These are phyloP conservation scores for Calycina herbarum DNA, from an alignment of 2,329 filamentous ascomycete genomes.

Conservation along the genomic window DNA sequence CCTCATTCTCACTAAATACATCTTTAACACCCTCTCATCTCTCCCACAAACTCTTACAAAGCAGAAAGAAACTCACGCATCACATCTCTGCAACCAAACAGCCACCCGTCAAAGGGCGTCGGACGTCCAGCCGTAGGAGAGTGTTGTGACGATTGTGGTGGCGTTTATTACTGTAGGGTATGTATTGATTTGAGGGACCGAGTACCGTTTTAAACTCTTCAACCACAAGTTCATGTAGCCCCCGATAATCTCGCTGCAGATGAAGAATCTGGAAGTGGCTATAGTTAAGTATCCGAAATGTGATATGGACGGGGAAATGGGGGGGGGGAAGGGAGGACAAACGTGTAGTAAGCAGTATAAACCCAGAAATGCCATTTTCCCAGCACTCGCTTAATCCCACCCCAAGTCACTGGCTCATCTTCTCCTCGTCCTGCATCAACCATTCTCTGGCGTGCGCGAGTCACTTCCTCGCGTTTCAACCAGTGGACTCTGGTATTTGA, in stretches of 20 bases:
- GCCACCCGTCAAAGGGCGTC: constrained; percentile 30
- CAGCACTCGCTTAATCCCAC: constrained; percentile 33
- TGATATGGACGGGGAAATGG: no score
- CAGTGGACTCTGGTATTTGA: constrained; percentile 25
- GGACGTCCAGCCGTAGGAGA: constrained; percentile 35
- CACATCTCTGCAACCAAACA: constrained; percentile 25
- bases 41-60: no score
- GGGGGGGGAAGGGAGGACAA: no score
- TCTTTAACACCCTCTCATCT: no score
- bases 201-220: constrained; percentile 29
- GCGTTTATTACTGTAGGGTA: constrained; percentile 36
- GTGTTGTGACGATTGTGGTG: constrained; percentile 32
- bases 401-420: constrained; percentile 28
- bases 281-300: no score
- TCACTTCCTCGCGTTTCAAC: constrained; percentile 21
- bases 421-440: constrained; percentile 23
- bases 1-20: no score
- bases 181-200: constrained; percentile 36
- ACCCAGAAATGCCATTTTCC: constrained; percentile 40
- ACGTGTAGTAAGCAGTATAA: constrained; percentile 34
- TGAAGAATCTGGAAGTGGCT: constrained; percentile 35
- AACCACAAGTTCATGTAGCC: constrained; percentile 35
- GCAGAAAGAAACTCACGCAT: constrained; percentile 21
- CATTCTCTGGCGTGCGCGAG: constrained; percentile 23
- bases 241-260: no score